phyloP scores from a whole-genome alignment of 345 rosid genomes.

The Eutrema heterophyllum region DNA sequence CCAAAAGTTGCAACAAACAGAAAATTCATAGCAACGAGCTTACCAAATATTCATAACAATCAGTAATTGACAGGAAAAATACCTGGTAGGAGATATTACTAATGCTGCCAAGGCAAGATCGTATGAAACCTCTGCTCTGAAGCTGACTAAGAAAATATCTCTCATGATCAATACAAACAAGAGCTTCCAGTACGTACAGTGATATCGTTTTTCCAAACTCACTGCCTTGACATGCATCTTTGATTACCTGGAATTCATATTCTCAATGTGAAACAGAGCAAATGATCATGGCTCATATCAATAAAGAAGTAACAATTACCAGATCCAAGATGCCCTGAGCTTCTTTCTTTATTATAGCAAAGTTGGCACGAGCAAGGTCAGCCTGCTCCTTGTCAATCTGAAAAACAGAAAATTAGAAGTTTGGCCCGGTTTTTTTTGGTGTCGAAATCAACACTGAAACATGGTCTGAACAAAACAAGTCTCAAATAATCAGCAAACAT shows the following conservation, averaged over 20 bases:
- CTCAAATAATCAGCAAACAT: slow-evolving; percentile 17
- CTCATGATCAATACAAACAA: slow-evolving; percentile 79
- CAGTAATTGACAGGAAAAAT: slow-evolving; percentile 4
- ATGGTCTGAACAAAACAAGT: background rate
- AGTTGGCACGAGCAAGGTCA: slow-evolving; percentile 76
- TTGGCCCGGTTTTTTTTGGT: too few species aligned
- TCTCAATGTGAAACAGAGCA: slow-evolving; percentile 13
- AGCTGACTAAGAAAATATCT: slow-evolving; percentile 86
- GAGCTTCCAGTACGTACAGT: slow-evolving; percentile 80
- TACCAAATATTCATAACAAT: background rate
- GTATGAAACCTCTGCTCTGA: slow-evolving; percentile 87
- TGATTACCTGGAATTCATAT: slow-evolving; percentile 56
- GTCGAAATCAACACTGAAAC: background rate
- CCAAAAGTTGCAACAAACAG: background rate
- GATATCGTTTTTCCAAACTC: slow-evolving; percentile 90
- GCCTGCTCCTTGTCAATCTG: slow-evolving; percentile 90
- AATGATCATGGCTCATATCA: background rate
- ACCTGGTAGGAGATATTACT: slow-evolving; percentile 73
- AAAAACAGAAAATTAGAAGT: slow-evolving; percentile 9
- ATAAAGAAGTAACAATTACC: slow-evolving; percentile 38
- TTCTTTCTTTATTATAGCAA: slow-evolving; percentile 76
- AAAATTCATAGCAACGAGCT: background rate
- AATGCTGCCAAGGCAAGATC: slow-evolving; percentile 66
- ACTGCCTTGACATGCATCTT: slow-evolving; percentile 86
- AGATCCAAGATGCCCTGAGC: slow-evolving; percentile 83